Conservation (phyloP, 148 eudicot genomes). For the Bassia scoparia region DNA sequence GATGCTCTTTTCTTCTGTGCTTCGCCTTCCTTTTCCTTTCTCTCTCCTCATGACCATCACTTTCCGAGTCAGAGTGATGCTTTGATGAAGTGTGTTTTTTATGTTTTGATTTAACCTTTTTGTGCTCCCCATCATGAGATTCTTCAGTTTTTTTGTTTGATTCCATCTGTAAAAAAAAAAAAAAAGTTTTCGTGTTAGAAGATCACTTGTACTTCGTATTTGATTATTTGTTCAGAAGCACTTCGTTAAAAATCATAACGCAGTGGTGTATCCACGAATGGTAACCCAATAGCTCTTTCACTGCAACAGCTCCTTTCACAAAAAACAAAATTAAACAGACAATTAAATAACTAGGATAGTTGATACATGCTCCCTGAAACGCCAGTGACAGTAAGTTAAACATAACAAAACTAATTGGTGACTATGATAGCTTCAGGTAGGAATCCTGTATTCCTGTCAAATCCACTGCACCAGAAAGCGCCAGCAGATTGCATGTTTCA, state of each 20-base stretch:
- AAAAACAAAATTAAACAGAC: too few species aligned
- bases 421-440: too few species aligned
- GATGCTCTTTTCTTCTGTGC: slow-evolving; percentile 30
- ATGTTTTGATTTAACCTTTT: slow-evolving; percentile 54
- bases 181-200: slow-evolving; percentile 14
- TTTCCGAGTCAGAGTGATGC: slow-evolving; percentile 38
- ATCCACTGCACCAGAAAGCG: too few species aligned
- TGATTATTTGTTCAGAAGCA: not conserved
- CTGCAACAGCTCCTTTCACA: not conserved
- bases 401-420: too few species aligned
- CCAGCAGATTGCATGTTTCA: too few species aligned
- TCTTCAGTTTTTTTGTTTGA: slow-evolving; percentile 53
- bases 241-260: not conserved
- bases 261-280: not conserved
- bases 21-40: slow-evolving; percentile 32
- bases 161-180: slow-evolving; percentile 57
- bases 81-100: slow-evolving; percentile 51
- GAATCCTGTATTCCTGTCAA: too few species aligned
- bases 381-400: too few species aligned
- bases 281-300: not conserved
- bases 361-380: too few species aligned
- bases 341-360: too few species aligned
- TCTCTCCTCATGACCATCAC: slow-evolving; percentile 30
- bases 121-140: slow-evolving; percentile 28
- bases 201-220: slow-evolving; percentile 8